These are phyloP conservation scores for Alternaria metachromatica DNA, from an alignment of 2,329 filamentous ascomycete species.

Conservation along the genomic window DNA sequence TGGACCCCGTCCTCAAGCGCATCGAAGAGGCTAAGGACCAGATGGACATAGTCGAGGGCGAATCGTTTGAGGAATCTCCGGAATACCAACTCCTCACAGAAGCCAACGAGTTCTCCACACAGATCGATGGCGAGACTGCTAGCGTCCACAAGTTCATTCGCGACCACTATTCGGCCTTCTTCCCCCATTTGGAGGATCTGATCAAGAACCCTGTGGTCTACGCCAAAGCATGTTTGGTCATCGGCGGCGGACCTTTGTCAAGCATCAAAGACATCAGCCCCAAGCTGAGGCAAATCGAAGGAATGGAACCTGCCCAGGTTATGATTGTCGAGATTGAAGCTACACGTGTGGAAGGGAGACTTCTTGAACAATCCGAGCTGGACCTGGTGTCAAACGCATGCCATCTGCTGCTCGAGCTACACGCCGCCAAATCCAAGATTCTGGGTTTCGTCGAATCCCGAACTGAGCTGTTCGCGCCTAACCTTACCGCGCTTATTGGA, in stretches of 20 bases:
- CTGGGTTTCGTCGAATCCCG: conserved; percentile 96
- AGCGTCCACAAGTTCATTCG: conserved; percentile 95
- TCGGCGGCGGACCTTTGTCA: conserved; percentile 90
- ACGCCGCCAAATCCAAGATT: conserved; percentile 83
- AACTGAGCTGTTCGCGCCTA: conserved; percentile 95
- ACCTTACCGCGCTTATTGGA: conserved; percentile 87
- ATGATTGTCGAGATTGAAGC: conserved; percentile 98
- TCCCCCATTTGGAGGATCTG: conserved; percentile 89
- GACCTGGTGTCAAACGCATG: conserved; percentile 77
- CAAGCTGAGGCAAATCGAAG: conserved; percentile 74
- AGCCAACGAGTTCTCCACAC: conserved; percentile 87
- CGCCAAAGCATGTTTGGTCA: conserved; percentile 90
- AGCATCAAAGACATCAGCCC: conserved; percentile 81
- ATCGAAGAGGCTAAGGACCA: conserved; percentile 58
- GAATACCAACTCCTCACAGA: conserved; percentile 89
- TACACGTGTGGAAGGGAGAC: conserved; percentile 82
- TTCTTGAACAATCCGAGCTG: conserved; percentile 78
- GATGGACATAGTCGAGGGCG: conserved; percentile 73
- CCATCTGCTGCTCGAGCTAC: conserved; percentile 85
- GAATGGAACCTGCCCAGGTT: conserved; percentile 81
- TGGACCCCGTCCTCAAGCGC: conserved; percentile 80
- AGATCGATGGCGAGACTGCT: conserved; percentile 90
- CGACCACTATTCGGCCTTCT: conserved; percentile 92
- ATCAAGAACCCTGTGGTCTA: conserved; percentile 94
- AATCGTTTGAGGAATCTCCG: conserved; percentile 89